Conservation (phyloP, 2,329 filamentous ascomycete genomes). For the Coniochaeta hoffmannii region DNA sequence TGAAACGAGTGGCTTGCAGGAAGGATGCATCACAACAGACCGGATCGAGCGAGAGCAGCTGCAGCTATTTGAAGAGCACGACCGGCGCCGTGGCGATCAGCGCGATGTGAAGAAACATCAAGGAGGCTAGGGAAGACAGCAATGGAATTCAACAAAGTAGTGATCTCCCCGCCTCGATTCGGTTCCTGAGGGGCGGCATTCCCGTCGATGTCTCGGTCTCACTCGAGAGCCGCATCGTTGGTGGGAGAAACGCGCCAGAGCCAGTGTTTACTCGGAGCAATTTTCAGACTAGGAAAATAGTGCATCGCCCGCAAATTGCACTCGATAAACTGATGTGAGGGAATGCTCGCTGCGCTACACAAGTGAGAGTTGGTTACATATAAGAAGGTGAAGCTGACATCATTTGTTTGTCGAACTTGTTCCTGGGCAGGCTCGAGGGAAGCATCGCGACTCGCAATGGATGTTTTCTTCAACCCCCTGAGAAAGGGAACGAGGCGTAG, state of each 20-base stretch:
- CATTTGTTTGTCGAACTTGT: not conserved
- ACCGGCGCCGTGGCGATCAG: not conserved
- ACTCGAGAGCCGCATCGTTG: not conserved
- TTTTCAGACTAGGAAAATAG: not conserved
- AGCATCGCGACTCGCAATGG: not conserved
- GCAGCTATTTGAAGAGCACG: not conserved
- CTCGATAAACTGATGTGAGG: not conserved
- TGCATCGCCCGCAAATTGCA: not conserved
- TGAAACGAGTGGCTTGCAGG: slow-evolving; percentile 2
- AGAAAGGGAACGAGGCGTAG: not conserved
- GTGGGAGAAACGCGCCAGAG: not conserved
- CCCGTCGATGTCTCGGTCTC: slow-evolving; percentile 7
- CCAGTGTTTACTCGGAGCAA: not conserved
- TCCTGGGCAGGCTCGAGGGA: not conserved
- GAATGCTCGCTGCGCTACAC: not conserved
- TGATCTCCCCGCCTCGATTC: slow-evolving; percentile 1
- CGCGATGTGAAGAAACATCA: not conserved
- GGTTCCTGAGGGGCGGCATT: slow-evolving; percentile 3
- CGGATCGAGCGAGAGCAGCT: not conserved
- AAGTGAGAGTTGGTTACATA: not conserved
- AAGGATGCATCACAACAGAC: not conserved
- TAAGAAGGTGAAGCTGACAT: not conserved
- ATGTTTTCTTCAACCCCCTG: not conserved
- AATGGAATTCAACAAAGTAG: not conserved
- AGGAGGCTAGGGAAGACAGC: not conserved